Conservation (phyloP, 176 grass and related monocot genomes). For the Guadua angustifolia region DNA sequence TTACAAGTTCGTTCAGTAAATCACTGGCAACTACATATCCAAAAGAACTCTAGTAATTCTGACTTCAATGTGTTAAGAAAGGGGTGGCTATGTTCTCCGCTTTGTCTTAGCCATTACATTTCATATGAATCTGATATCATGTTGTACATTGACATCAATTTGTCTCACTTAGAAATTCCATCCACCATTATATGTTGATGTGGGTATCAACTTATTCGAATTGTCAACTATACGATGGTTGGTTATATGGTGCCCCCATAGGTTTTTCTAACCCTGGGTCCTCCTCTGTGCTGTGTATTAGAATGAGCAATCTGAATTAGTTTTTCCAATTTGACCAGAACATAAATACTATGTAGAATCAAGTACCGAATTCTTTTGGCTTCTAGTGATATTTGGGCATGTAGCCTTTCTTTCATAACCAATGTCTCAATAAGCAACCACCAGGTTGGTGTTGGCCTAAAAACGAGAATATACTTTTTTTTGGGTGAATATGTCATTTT, state of each 20-base stretch:
- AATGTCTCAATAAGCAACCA: not conserved
- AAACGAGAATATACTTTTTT: not conserved
- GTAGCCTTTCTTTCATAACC: constrained; percentile 10
- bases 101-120: not conserved
- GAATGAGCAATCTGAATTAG: not conserved
- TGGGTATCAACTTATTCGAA: constrained; percentile 31
- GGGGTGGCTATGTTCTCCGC: not conserved
- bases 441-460: not conserved
- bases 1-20: not conserved
- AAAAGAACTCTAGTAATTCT: not conserved
- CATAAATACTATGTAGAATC: not conserved
- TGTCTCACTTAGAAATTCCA: not conserved
- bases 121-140: not conserved
- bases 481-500: constrained; percentile 12
- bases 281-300: not conserved
- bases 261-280: not conserved
- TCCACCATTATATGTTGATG: not conserved
- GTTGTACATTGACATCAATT: constrained; percentile 15
- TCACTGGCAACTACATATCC: constrained; percentile 11
- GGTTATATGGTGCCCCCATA: not conserved
- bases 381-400: constrained; percentile 10
- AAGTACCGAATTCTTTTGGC: constrained; percentile 2
- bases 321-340: constrained; percentile 8
- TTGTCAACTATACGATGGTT: not conserved
- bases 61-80: not conserved